Base-by-base conservation (phyloP, 306 rosid species). In the Rosa multiflora region DNA sequence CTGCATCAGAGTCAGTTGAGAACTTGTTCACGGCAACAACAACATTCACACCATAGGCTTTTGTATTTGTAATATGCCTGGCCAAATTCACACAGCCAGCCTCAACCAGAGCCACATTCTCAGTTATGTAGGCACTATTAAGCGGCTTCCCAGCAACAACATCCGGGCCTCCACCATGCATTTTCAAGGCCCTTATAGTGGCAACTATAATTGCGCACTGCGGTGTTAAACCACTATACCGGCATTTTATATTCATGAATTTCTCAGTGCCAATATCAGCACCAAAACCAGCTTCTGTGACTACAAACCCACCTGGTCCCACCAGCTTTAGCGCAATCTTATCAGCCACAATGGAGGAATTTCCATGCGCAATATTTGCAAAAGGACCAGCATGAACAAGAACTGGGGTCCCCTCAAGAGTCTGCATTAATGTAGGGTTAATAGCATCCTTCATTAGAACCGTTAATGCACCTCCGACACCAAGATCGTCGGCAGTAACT, bases 301-400 rank as follows among this genome's bases (percentile, higher is more conserved):
- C 96, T 46, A 95, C 99, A 91, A 92, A 91, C 76, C 99, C 99
- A 64, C 97, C 98, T 0, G 90, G 92, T 81, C 98, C 99, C 14
- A 90, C 99, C 88, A 95, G 87, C 83, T 95, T 95, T 44, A 95
- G 83, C 26, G 98, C 98, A 78, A 95, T 95, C 91, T 92, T 95
- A 87, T 95, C 99, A 7, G 99, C 99, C 83, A 91, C 97, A 56
- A 95, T 88, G 26, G 99, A 95, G 79, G 99, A 95, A 86, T 95
- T 95, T 62, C 99, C 98, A 9, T 91, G 99, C 35, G 99, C 99
- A 82, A 95, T 95, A 77, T 95, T 95, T 81, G 97, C 98, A 81
- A 91, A 95, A 23, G 98, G 99, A 78, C 99, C 99, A 0, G 99
- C 99, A 71, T 95, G 99, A 87, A 95, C 99, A 83, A 95, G 97